Conservation (phyloP, 306 rosid species). For the Prunus dulcis region DNA sequence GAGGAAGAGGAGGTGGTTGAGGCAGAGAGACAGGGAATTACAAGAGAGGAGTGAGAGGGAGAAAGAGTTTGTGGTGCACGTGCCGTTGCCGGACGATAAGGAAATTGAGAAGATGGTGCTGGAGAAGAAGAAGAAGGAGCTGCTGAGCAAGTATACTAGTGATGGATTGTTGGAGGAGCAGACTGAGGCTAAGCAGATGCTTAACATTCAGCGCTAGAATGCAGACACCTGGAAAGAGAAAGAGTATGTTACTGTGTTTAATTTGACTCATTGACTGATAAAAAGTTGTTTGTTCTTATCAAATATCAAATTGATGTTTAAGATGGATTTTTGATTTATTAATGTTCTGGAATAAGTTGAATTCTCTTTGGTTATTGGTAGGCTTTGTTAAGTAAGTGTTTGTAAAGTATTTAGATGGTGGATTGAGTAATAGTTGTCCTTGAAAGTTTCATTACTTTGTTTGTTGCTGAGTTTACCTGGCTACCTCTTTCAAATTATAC, state of each 20-base stretch:
- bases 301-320: background rate
- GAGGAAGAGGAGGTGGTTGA: constrained; percentile 86
- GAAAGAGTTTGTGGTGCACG: constrained; percentile 80
- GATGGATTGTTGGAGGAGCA: constrained; percentile 75
- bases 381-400: background rate
- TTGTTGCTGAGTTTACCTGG: background rate
- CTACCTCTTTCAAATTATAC: background rate
- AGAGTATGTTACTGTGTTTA: background rate
- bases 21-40: constrained; percentile 46
- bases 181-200: constrained; percentile 71
- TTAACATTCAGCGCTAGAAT: constrained; percentile 56
- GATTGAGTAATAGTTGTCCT: background rate
- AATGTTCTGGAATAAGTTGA: background rate
- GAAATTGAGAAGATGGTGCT: constrained; percentile 94
- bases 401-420: background rate
- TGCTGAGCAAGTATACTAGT: constrained; percentile 66
- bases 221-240: background rate
- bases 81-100: constrained; percentile 80
- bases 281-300: background rate
- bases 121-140: constrained; percentile 88
- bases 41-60: constrained; percentile 37
- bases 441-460: background rate
- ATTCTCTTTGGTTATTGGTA: background rate
- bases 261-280: background rate
- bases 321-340: background rate